A percentile compares a stretch with the other conserved stretches of the same genome.
Conservation (phyloP, 768 basidiomycete species). For the Boletus tomentosulus region DNA sequence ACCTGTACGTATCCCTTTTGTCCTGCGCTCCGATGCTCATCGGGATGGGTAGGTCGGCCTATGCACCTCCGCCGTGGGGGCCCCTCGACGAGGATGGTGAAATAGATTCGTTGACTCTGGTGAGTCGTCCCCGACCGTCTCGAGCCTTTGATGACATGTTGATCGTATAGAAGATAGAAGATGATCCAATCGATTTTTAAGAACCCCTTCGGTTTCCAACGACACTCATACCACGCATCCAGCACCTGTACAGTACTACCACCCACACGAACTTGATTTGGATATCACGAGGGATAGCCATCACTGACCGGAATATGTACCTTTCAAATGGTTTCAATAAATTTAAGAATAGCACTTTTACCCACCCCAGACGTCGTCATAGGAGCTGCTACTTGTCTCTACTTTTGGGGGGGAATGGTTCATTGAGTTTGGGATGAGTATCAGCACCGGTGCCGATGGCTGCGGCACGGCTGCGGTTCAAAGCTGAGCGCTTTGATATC, state of each 20-base stretch:
- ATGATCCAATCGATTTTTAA: background rate
- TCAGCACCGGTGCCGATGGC: too few species aligned
- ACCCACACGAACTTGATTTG: background rate
- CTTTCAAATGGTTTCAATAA: background rate
- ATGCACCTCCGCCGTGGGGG: constrained; percentile 17
- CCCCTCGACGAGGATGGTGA: constrained; percentile 25
- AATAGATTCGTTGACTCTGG: constrained; percentile 16
- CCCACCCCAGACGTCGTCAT: background rate
- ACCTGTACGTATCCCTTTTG: constrained; percentile 11
- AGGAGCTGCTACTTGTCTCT: background rate
- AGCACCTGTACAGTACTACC: background rate
- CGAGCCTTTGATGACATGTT: background rate
- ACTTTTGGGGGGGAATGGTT: background rate
- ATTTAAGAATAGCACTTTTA: background rate
- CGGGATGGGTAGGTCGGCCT: constrained; percentile 19
- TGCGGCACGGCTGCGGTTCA: too few species aligned
- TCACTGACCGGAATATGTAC: background rate
- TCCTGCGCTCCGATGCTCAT: background rate
- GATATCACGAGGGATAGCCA: background rate
- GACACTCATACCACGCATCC: background rate
- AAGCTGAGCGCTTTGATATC: too few species aligned
- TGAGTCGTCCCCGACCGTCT: background rate
- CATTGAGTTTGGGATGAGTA: too few species aligned
- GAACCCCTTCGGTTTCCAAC: background rate
- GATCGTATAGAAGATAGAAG: background rate